A percentile compares a stretch with the other conserved stretches of the same genome.
Evolutionary conservation across 1,284 basidiomycete species (phyloP).

Genomic region (Boletellus deceptivus): DNA sequence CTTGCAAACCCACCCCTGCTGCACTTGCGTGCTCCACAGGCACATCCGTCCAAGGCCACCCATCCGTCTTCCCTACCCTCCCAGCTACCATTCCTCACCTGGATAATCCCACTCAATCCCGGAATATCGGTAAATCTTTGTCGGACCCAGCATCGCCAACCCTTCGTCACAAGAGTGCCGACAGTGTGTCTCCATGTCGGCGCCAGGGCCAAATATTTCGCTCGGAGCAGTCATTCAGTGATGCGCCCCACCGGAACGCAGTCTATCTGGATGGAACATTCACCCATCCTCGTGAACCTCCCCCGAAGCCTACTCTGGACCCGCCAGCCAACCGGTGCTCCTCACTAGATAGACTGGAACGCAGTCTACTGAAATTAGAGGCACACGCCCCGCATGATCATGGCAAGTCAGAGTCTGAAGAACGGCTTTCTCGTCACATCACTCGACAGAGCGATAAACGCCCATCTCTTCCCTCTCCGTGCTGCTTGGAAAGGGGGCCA

Average conservation of each 20-base stretch:
- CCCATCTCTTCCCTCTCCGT: conserved; percentile 23
- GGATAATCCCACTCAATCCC: background rate
- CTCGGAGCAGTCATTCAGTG: conserved; percentile 6
- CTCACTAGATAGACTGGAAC: conserved; percentile 33
- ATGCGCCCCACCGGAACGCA: background rate
- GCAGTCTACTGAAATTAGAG: conserved; percentile 29
- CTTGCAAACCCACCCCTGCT: conserved; percentile 9
- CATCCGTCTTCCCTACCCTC: background rate
- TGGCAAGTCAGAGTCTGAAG: conserved; percentile 29
- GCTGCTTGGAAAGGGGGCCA: conserved; percentile 15
- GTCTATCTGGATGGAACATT: conserved; percentile 15
- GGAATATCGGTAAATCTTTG: background rate
- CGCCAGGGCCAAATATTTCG: conserved; percentile 31
- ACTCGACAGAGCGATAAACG: conserved; percentile 9
- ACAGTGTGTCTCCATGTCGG: conserved; percentile 10
- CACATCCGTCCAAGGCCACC: background rate
- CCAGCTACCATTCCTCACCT: background rate
- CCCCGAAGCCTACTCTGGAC: conserved; percentile 18
- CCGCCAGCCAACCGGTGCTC: conserved; percentile 19
- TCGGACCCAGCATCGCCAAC: conserved; percentile 3
- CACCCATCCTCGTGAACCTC: conserved; percentile 18
- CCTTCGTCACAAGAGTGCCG: conserved; percentile 9
- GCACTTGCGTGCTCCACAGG: background rate
- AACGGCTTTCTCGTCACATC: conserved; percentile 1
- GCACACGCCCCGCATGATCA: conserved; percentile 27